Evolutionary conservation across 1,284 basidiomycete genomes (phyloP).

Genomic region (Sanguinoderma infundibulare): DNA sequence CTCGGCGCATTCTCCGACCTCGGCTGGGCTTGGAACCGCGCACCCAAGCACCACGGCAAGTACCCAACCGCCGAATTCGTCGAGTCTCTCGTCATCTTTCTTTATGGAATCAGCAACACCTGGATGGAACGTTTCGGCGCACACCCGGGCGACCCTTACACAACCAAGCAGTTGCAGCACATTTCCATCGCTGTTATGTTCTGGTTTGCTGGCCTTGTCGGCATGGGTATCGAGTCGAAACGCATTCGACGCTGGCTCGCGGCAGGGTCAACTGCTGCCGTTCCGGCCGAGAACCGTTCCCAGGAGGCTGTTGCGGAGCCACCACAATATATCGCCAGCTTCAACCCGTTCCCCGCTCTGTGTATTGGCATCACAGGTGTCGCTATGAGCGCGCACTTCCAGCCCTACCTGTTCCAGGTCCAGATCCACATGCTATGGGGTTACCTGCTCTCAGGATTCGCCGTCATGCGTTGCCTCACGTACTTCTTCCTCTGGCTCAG

Average conservation of each 20-base stretch:
- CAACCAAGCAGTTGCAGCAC: slow-evolving; percentile 94
- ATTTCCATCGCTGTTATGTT: slow-evolving; percentile 97
- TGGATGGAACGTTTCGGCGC: slow-evolving; percentile 98
- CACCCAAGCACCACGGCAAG: slow-evolving; percentile 45
- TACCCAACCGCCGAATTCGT: slow-evolving; percentile 84
- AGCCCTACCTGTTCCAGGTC: slow-evolving; percentile 89
- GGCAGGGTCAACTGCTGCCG: slow-evolving; percentile 53
- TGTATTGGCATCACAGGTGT: slow-evolving; percentile 93
- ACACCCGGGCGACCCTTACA: slow-evolving; percentile 81
- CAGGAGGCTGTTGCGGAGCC: slow-evolving; percentile 62
- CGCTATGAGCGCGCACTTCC: slow-evolving; percentile 95
- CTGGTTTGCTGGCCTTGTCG: slow-evolving; percentile 91
- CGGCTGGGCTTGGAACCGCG: slow-evolving; percentile 96
- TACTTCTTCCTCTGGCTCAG: slow-evolving; percentile 95
- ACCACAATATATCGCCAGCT: slow-evolving; percentile 76
- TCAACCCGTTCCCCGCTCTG: slow-evolving; percentile 95
- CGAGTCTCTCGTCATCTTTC: slow-evolving; percentile 87
- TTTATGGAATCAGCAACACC: slow-evolving; percentile 90
- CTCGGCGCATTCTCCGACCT: slow-evolving; percentile 87
- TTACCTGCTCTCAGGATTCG: slow-evolving; percentile 83
- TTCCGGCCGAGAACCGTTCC: slow-evolving; percentile 39
- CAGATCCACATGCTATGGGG: slow-evolving; percentile 94
- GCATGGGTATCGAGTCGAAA: slow-evolving; percentile 89
- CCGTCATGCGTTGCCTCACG: slow-evolving; percentile 80
- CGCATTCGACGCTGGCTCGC: slow-evolving; percentile 73